Percentiles rank a stretch among this genome's conserved stretches.
phyloP scores from a whole-genome alignment of 768 basidiomycete genomes.

The Hericium erinaceus region DNA sequence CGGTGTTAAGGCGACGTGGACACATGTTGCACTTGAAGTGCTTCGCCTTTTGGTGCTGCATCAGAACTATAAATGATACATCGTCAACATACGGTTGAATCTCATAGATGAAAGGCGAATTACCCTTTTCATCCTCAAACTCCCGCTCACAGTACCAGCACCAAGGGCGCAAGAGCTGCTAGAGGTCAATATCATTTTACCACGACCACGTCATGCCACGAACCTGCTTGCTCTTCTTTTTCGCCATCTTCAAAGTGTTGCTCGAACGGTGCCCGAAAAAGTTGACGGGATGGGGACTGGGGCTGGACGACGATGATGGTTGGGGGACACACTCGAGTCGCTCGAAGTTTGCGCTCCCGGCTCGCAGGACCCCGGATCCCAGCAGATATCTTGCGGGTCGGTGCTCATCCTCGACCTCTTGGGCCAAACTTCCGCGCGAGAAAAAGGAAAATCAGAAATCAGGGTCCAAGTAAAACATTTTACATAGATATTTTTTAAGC shows the following conservation, averaged over 20 bases:
- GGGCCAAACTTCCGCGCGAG: too few species aligned
- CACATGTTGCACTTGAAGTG: constrained; percentile 98
- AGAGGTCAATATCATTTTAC: constrained; percentile 3
- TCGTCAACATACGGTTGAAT: background rate
- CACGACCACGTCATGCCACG: background rate
- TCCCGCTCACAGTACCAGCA: constrained; percentile 99
- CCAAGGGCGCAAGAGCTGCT: constrained; percentile 80
- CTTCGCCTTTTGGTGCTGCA: constrained; percentile 99
- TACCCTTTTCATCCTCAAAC: constrained; percentile 99
- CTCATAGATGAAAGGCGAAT: constrained; percentile 14
- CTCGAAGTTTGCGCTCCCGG: too few species aligned
- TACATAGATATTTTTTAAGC: too few species aligned
- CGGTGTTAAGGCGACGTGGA: constrained; percentile 90
- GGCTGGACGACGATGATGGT: too few species aligned
- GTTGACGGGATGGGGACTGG: too few species aligned
- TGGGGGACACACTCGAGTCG: too few species aligned
- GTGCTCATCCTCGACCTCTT: too few species aligned
- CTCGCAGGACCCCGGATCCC: too few species aligned
- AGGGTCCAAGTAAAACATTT: too few species aligned
- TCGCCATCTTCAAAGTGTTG: constrained; percentile 29
- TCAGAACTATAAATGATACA: constrained; percentile 53
- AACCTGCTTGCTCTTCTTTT: constrained; percentile 48
- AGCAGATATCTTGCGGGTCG: too few species aligned
- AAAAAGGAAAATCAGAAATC: too few species aligned
- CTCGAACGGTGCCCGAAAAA: background rate